Percentiles rank a stretch among this genome's conserved stretches.
These are phyloP conservation scores for Solanum clarkiae DNA, from an alignment of 257 asterid species.

Conservation along the genomic window DNA sequence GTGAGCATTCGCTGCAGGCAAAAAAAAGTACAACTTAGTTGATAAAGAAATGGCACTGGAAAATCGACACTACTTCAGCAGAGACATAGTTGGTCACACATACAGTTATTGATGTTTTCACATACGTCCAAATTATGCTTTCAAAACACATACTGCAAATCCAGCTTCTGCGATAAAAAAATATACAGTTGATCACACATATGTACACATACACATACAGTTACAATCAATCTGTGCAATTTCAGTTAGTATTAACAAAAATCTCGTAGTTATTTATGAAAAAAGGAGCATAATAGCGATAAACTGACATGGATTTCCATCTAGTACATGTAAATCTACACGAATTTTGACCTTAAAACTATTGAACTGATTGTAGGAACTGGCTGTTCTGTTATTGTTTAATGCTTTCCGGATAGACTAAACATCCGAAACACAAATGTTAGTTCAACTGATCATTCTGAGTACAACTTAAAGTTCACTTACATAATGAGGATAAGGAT, in stretches of 20 bases:
- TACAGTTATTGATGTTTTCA: not conserved
- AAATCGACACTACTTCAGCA: not conserved
- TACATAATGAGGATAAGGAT: not conserved
- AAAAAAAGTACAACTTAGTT: not conserved
- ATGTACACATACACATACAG: not conserved
- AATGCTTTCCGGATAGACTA: not conserved
- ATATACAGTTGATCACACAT: not conserved
- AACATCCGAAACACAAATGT: not conserved
- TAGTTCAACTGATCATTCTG: not conserved
- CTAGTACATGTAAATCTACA: not conserved
- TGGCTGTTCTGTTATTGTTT: not conserved
- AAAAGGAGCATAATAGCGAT: not conserved
- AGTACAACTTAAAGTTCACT: not conserved
- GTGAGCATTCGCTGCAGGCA: constrained; percentile 69
- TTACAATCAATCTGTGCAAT: not conserved
- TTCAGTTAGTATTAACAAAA: not conserved
- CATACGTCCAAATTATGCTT: not conserved
- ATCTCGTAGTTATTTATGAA: not conserved
- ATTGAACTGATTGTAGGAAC: not conserved
- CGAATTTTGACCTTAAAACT: not conserved
- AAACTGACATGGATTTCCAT: not conserved
- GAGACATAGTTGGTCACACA: too few species aligned
- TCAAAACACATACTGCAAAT: not conserved
- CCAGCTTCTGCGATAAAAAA: not conserved
- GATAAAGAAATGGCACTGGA: not conserved